Evolutionary conservation across 192 early-diverging fungal species (phyloP), one percentile per base, ranked within the genome.

Genomic region (Dimargaris xerosporica): DNA sequence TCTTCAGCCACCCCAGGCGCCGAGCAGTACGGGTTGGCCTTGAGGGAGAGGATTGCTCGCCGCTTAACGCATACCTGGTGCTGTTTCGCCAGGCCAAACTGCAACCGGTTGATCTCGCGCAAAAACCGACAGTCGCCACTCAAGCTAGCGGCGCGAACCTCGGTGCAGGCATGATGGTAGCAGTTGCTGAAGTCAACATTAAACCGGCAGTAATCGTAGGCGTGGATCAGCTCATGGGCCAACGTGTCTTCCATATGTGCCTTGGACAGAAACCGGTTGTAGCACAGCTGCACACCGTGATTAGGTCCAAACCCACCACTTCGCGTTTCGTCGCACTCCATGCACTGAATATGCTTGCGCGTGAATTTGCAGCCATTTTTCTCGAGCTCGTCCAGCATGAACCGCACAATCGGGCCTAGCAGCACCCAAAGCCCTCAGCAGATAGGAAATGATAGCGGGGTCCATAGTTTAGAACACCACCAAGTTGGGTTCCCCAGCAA

Each of bases 181-280:
- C 84, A 72, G 63, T 88, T 87, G 52, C 65, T 72, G 84, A 86
- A 87, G 48, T 88, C 78, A 6, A 91, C 67, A 42, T 85, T 81
- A 65, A 84, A 88, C 66, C 75, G 75, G 44, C 82, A 80, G 55
- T 91, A 77, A 58, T 91, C 88, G 66, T 85, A 89, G 54, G 87
- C 85, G 65, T 91, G 88, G 29, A 91, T 74, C 85, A 91, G 84
- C 68, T 97, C 94, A 65, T 97, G 94, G 9, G 89, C 87, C 79
- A 97, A 86, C 2, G 91, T 93, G 61, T 91, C 86, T 69, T 94
- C 91, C 75, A 87, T 75, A 64, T 91, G 90, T n/a, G 75, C 75
- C 68, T 89, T 91, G 44, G 78, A 77, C 34, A 77, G 69, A 55
- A 97, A 75, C 64, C 76, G 75, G 70, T 94, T 93, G 67, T 90